Evolutionary conservation across 2,329 filamentous ascomycete species (phyloP), one percentile per base, ranked within the genome.

Genomic region (Diplodia scrobiculata): DNA sequence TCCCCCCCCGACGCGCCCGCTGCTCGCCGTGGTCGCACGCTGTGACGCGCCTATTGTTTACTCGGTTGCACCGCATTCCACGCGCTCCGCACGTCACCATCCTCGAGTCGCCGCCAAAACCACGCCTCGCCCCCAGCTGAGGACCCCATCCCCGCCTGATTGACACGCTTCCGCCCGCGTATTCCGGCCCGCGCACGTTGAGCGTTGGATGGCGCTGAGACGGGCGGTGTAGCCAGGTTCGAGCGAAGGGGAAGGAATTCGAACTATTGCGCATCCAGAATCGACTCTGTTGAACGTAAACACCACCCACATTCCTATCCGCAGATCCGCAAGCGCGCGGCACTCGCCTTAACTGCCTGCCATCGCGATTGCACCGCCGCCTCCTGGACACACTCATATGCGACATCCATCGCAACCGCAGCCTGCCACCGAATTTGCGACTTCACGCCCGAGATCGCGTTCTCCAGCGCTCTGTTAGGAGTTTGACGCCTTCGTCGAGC

Each of bases 31-130:
- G 41, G 58, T 62, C 58, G 58, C 58, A 62, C 41, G 45, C 29
- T 38, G 50, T 51, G 54, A 66, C 65, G 65, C 65, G 65, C 65
- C 54, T 51, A 66, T 66, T 66, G 65, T 66, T 66, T 66, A 66
- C 65, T 54, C 48, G 55, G 48, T 62, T 47, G 54, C 65, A 62
- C 54, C 36, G 58, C 65, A 63, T 66, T 63, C 63, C 63, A 66
- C 54, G 53, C 55, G 51, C 65, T 60, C 65, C 48, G 27, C 55
- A 53, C 65, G 48, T 51, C 50, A 53, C 65, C 65, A 53, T 27
- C 65, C 55, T 54, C 65, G 50, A 55, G 45, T 59, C 55, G 55
- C 55, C 65, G 65, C 55, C 54, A 19, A 66, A 29, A 66, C 29
- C 53, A 59, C 53, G 32, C 63, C 48, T 58, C 53, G 53, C 53